Conservation (phyloP, 2,329 filamentous ascomycete genomes). For the Cercospora sp. region DNA sequence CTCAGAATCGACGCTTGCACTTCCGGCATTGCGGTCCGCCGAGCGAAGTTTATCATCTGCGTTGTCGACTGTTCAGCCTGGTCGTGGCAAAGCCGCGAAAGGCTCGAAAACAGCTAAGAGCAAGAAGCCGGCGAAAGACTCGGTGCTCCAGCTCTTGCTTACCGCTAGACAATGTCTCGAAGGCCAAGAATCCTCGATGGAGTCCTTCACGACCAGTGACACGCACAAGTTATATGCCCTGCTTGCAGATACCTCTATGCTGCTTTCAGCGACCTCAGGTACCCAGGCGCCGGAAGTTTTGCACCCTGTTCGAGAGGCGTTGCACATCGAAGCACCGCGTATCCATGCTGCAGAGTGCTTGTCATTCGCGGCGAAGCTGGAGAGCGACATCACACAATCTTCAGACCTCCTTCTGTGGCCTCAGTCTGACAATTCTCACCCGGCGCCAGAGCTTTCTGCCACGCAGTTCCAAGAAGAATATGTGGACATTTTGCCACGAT, state of each 20-base stretch:
- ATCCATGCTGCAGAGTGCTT: constrained; percentile 69
- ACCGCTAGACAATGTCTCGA: constrained; percentile 27
- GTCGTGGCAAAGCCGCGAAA: constrained; percentile 5
- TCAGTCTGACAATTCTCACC: constrained; percentile 30
- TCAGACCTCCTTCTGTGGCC: constrained; percentile 46
- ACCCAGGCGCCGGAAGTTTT: constrained; percentile 50
- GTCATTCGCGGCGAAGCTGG: constrained; percentile 55
- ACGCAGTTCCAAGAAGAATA: constrained; percentile 73
- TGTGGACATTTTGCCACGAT: constrained; percentile 77
- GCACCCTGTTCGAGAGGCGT: constrained; percentile 48
- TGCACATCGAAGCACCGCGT: constrained; percentile 65
- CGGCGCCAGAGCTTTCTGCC: constrained; percentile 29
- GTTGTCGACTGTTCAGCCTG: neutral
- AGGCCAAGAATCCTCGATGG: neutral
- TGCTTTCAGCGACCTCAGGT: constrained; percentile 61
- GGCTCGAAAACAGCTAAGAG: constrained; percentile 2
- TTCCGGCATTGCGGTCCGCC: constrained; percentile 62
- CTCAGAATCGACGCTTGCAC: constrained; percentile 88
- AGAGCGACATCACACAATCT: constrained; percentile 46
- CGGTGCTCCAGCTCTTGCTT: constrained; percentile 20
- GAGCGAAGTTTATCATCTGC: constrained; percentile 5
- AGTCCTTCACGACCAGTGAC: constrained; percentile 21
- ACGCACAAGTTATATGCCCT: constrained; percentile 58
- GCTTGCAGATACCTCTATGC: constrained; percentile 64
- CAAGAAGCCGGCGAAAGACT: constrained; percentile 15